These are phyloP conservation scores for Fraxinus sp. DNA, from an alignment of 305 asterid species.

Conservation along the genomic window DNA sequence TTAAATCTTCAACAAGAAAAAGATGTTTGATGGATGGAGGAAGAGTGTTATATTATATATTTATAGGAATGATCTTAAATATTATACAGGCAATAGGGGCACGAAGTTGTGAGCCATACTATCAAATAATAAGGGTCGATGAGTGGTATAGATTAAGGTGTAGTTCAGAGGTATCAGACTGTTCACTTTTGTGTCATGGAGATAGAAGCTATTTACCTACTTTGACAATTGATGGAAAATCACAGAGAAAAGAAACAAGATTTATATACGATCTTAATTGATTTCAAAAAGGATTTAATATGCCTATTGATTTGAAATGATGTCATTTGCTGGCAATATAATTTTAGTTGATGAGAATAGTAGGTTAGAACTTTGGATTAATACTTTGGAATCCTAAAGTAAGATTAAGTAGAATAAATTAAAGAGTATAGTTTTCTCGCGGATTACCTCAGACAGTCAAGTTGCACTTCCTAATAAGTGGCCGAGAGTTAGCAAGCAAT, in stretches of 20 bases:
- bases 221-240: not conserved
- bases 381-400: not conserved
- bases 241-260: not conserved
- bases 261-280: not conserved
- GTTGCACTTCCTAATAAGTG: not conserved
- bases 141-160: not conserved
- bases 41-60: not conserved
- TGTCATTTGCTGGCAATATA: not conserved
- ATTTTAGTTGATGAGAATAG: not conserved
- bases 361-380: not conserved
- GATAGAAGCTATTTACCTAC: not conserved
- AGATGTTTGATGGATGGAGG: not conserved
- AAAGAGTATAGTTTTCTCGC: not conserved
- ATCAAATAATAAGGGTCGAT: not conserved
- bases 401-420: not conserved
- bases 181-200: not conserved
- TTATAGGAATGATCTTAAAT: not conserved
- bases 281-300: not conserved
- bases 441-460: not conserved
- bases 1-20: not conserved
- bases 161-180: not conserved
- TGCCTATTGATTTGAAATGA: not conserved
- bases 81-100: not conserved
- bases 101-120: not conserved
- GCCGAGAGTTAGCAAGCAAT: no score